Evolutionary conservation across 2,329 filamentous ascomycete species (phyloP), one percentile per base, ranked within the genome.

Genomic region (Trichoderma afroharzianum): DNA sequence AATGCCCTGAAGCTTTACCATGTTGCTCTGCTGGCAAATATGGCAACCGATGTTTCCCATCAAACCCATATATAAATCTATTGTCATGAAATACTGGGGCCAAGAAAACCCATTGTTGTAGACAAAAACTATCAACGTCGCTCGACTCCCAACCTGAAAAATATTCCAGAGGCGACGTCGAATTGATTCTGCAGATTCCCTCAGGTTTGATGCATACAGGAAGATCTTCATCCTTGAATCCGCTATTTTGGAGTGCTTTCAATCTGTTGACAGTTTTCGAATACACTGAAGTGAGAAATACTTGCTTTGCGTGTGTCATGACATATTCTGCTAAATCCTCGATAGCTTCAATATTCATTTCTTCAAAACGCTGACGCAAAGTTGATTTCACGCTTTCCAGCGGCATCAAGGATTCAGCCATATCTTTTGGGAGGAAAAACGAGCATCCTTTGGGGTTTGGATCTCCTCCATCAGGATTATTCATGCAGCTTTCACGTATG

Each of bases 221-320:
- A 63, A 63, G 61, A 50, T 63, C 14, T 32, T 50, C n/a, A 26
- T 63, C 61, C 8, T 28, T 50, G 7, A 63, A 63, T 9, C 28
- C 55, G 0, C 15, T n/a, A 18, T 3, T 21, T 47, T 30, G 33
- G 6, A 30, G 9, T 0, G 21, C 4, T 12, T 21, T 12, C 2
- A 63, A 28, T 43, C 0, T 0, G 0, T 28, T 12, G 18, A 63
- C 21, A 0, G 55, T 47, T 0, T 21, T 18, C 1, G 36, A 30
- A 33, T 4, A 63, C 12, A 63, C 36, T 2, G 21, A 39, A 18
- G 21, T 63, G 15, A 63, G 61, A 63, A 63, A 63, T 21, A 63
- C 61, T 50, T 63, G 21, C 24, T 32, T 63, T 28, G 61, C 61
- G 3, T 15, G 12, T 0, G 7, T 3, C 14, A 24, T 28, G 4